Conservation (phyloP, 2,329 filamentous ascomycete genomes). For the Leptographium galeiforme region DNA sequence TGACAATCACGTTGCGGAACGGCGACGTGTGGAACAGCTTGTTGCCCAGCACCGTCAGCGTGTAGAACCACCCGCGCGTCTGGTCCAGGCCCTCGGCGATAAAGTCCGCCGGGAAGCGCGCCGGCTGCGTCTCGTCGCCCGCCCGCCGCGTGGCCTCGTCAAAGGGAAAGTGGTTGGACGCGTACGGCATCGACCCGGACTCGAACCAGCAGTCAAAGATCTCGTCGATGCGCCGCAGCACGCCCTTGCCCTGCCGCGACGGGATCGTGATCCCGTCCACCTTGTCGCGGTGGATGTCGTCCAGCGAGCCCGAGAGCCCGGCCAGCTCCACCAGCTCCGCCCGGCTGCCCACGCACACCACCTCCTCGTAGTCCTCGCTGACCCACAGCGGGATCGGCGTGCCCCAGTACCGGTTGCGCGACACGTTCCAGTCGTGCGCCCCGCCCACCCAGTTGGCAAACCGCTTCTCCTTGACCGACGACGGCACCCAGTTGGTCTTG, state of each 20-base stretch:
- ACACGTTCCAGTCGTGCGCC: conserved; percentile 91
- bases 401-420: conserved; percentile 89
- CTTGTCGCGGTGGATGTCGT: conserved; percentile 82
- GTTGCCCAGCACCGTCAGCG: conserved; percentile 73
- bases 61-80: conserved; percentile 96
- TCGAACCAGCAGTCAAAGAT: conserved; percentile 48
- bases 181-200: conserved; percentile 37
- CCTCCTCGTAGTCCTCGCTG: conserved; percentile 76
- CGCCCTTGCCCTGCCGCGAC: conserved; percentile 59
- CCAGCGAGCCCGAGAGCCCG: conserved; percentile 71
- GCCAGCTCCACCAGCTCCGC: conserved; percentile 74
- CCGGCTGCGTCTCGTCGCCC: conserved; percentile 40
- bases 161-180: conserved; percentile 45
- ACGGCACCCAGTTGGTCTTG: conserved; percentile 81
- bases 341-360: conserved; percentile 74
- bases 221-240: conserved; percentile 47
- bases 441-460: conserved; percentile 88
- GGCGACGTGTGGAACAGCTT: conserved; percentile 50
- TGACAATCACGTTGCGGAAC: conserved; percentile 62
- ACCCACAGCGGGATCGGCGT: conserved; percentile 51
- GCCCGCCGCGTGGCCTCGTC: conserved; percentile 77
- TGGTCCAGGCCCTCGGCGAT: conserved; percentile 50
- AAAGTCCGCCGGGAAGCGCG: conserved; percentile 37
- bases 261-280: conserved; percentile 92
- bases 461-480: conserved; percentile 78